phyloP scores from a whole-genome alignment of 2,329 filamentous ascomycete genomes.

The Phyllosticta citribraziliensis region DNA sequence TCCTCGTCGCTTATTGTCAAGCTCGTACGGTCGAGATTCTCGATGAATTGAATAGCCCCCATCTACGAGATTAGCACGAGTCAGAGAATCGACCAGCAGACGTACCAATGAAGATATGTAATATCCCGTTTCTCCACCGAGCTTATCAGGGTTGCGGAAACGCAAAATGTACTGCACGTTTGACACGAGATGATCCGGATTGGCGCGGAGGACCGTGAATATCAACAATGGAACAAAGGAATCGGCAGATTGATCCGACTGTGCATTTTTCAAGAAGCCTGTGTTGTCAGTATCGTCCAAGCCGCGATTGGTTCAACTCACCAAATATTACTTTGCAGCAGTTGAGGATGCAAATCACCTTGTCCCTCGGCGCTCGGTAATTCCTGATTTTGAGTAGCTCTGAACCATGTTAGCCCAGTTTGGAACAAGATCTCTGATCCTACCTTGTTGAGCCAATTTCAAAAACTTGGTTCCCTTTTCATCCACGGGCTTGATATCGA shows the following conservation, averaged over 20 bases:
- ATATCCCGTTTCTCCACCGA: constrained; percentile 95
- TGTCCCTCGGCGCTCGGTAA: constrained; percentile 93
- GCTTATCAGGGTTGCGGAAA: constrained; percentile 94
- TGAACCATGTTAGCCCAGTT: constrained; percentile 30
- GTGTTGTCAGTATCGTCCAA: not conserved
- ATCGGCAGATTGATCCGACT: constrained; percentile 90
- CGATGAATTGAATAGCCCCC: constrained; percentile 93
- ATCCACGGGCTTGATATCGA: constrained; percentile 79
- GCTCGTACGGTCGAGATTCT: constrained; percentile 88
- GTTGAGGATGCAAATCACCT: constrained; percentile 96
- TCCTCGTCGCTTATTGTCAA: constrained; percentile 90
- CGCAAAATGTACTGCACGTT: constrained; percentile 97
- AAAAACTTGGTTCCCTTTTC: constrained; percentile 85
- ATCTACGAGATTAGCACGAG: constrained; percentile 41
- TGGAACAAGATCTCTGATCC: not conserved
- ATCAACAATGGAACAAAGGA: constrained; percentile 93
- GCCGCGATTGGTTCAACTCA: constrained; percentile 28
- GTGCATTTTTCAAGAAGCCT: constrained; percentile 83
- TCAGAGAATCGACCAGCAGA: not conserved
- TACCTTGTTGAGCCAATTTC: constrained; percentile 77
- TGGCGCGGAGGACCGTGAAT: constrained; percentile 88
- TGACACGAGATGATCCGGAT: constrained; percentile 89
- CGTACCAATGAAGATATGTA: constrained; percentile 85
- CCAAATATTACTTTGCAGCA: constrained; percentile 99
- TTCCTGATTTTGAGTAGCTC: constrained; percentile 94